Evolutionary conservation across 257 asterid genomes (phyloP).

Genomic region (Solanum okadae): DNA sequence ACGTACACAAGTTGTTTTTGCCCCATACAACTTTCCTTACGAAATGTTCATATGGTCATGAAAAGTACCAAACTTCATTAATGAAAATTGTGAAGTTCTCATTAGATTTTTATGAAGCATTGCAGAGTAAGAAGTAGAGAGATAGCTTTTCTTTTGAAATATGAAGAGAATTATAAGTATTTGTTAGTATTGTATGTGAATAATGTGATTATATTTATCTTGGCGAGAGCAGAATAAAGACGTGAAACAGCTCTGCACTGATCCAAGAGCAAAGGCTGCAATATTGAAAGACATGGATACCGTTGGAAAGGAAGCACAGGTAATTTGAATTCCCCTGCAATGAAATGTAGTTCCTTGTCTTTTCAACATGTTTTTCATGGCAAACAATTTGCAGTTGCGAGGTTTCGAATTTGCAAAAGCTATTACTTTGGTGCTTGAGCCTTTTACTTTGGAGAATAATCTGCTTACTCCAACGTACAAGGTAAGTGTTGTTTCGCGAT

Average conservation of each 20-base stretch:
- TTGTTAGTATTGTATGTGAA: not conserved
- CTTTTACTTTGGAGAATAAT: constrained; percentile 58
- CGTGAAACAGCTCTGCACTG: constrained; percentile 36
- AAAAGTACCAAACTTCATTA: too few relatives aligned
- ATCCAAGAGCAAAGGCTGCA: constrained; percentile 45
- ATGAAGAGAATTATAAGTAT: not conserved
- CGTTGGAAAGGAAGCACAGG: constrained; percentile 64
- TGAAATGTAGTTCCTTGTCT: not conserved
- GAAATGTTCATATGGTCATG: too few relatives aligned
- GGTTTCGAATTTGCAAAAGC: constrained; percentile 79
- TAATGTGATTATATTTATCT: not conserved
- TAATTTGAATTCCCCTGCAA: not conserved
- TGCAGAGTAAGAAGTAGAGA: too few relatives aligned
- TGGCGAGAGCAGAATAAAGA: constrained; percentile 29
- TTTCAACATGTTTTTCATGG: not conserved
- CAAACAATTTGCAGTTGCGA: constrained; percentile 35
- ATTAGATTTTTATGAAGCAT: too few relatives aligned
- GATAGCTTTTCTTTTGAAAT: too few relatives aligned
- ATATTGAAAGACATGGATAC: constrained; percentile 66
- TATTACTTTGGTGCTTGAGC: constrained; percentile 52
- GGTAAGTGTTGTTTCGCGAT: constrained; percentile 16
- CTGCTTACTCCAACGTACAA: constrained; percentile 75
- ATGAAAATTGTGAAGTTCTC: too few relatives aligned
- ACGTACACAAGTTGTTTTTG: too few relatives aligned
- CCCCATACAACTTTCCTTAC: too few relatives aligned